phyloP scores from a whole-genome alignment of 2,329 filamentous ascomycete genomes.

The Phialophora macrospora region DNA sequence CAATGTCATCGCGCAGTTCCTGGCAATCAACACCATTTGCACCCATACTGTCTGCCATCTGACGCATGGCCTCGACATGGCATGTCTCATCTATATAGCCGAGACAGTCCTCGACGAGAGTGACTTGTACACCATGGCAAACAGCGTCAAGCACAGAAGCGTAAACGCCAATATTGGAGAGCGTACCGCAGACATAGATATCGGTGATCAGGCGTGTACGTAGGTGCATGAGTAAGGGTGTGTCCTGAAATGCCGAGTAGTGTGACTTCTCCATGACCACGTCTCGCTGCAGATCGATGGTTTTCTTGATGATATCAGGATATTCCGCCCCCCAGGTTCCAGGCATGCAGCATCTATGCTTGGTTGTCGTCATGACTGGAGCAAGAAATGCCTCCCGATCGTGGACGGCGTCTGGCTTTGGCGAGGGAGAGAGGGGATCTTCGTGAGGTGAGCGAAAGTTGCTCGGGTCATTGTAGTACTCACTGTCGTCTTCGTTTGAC shows the following conservation, averaged over 20 bases:
- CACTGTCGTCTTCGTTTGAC: slow-evolving; percentile 19
- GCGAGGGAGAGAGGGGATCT: slow-evolving; percentile 27
- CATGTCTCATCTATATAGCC: slow-evolving; percentile 74
- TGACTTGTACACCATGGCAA: slow-evolving; percentile 83
- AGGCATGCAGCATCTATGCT: slow-evolving; percentile 48
- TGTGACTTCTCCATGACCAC: slow-evolving; percentile 70
- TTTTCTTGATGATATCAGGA: slow-evolving; percentile 54
- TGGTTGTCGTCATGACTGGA: slow-evolving; percentile 33
- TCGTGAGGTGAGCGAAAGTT: slow-evolving; percentile 26
- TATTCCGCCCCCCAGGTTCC: slow-evolving; percentile 55
- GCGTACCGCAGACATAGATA: slow-evolving; percentile 82
- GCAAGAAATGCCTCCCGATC: slow-evolving; percentile 52
- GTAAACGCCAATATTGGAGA: slow-evolving; percentile 86
- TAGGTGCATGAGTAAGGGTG: slow-evolving; percentile 73
- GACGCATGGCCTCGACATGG: slow-evolving; percentile 71
- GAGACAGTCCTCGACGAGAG: slow-evolving; percentile 84
- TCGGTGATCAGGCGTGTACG: slow-evolving; percentile 88
- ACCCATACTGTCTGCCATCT: slow-evolving; percentile 75
- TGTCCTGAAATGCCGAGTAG: slow-evolving; percentile 85
- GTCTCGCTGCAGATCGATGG: slow-evolving; percentile 59
- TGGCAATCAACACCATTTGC: slow-evolving; percentile 67
- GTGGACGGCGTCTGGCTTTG: slow-evolving; percentile 35
- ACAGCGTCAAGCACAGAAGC: slow-evolving; percentile 91
- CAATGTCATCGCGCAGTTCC: slow-evolving; percentile 60
- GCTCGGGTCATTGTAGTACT: slow-evolving; percentile 22